These are phyloP conservation scores for Scutellaria galericulata DNA, from an alignment of 257 asterid species.

Conservation along the genomic window DNA sequence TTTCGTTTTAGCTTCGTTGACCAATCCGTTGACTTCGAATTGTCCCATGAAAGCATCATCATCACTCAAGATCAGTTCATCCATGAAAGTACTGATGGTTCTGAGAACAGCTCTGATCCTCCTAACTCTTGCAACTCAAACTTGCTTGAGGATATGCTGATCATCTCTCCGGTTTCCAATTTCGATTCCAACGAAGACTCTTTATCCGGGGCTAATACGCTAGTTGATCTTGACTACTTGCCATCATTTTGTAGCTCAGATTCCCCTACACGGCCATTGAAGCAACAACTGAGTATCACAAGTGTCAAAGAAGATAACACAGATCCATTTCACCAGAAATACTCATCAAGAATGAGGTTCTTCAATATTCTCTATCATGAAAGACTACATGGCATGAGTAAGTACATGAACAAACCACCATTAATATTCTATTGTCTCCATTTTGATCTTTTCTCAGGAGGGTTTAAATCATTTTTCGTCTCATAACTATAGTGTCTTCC, in stretches of 20 bases:
- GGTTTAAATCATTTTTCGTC: too few species aligned
- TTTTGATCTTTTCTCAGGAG: too few species aligned
- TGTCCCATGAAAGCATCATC: background rate
- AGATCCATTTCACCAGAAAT: slow-evolving; percentile 46
- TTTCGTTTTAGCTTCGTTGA: background rate
- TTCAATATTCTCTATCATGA: slow-evolving; percentile 58
- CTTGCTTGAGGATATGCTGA: slow-evolving; percentile 4
- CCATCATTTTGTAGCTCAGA: background rate
- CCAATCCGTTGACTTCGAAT: too few species aligned
- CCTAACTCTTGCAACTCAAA: background rate
- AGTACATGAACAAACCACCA: background rate
- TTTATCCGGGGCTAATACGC: background rate
- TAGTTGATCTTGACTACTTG: background rate
- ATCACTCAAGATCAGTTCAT: background rate
- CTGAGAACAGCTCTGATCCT: slow-evolving; percentile 9
- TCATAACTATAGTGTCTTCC: too few species aligned
- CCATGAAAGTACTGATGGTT: slow-evolving; percentile 11
- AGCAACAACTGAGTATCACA: background rate
- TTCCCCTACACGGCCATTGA: slow-evolving; percentile 6
- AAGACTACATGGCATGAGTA: slow-evolving; percentile 56
- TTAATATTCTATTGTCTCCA: background rate
- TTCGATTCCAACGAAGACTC: background rate
- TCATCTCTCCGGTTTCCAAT: background rate
- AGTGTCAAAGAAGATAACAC: slow-evolving; percentile 13
- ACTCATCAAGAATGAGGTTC: slow-evolving; percentile 60